Conservation (phyloP, 441 rosid genomes). For the Erysimum pusillum region DNA sequence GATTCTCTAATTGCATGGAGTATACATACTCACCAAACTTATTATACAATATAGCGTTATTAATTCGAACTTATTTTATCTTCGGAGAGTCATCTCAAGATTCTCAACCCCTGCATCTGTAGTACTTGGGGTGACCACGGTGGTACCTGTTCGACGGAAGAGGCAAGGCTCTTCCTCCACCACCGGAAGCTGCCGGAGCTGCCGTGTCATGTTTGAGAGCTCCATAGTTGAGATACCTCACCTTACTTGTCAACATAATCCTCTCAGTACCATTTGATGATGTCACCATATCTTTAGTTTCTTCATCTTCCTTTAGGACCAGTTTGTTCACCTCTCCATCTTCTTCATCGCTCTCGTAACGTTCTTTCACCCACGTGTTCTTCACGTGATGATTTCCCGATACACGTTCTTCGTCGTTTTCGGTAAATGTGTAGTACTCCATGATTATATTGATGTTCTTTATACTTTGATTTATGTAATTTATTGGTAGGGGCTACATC, state of each 20-base stretch:
- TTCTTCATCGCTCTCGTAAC: constrained; percentile 48
- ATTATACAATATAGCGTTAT: constrained; percentile 21
- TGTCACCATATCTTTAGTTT: constrained; percentile 26
- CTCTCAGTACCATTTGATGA: constrained; percentile 24
- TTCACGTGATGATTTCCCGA: constrained; percentile 42
- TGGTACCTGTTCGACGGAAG: constrained; percentile 41
- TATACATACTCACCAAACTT: constrained; percentile 19
- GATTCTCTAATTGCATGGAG: background rate
- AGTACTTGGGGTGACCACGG: constrained; percentile 45
- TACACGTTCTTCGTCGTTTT: constrained; percentile 33
- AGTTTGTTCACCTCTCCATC: constrained; percentile 35
- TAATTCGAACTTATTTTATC: background rate
- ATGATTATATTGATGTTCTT: constrained; percentile 23
- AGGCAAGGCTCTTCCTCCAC: constrained; percentile 44
- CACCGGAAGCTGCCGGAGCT: constrained; percentile 28
- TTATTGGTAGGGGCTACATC: constrained; percentile 11
- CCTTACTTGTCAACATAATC: constrained; percentile 35
- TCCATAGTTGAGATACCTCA: constrained; percentile 39
- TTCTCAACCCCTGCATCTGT: constrained; percentile 47
- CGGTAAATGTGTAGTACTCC: constrained; percentile 45
- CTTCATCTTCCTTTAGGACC: constrained; percentile 23
- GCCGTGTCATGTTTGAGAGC: constrained; percentile 42
- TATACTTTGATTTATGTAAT: constrained; percentile 12
- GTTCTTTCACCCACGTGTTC: constrained; percentile 43
- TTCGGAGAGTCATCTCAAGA: background rate